Evolutionary conservation across 2,329 filamentous ascomycete species (phyloP).

Genomic region (Beauveria sp.): DNA sequence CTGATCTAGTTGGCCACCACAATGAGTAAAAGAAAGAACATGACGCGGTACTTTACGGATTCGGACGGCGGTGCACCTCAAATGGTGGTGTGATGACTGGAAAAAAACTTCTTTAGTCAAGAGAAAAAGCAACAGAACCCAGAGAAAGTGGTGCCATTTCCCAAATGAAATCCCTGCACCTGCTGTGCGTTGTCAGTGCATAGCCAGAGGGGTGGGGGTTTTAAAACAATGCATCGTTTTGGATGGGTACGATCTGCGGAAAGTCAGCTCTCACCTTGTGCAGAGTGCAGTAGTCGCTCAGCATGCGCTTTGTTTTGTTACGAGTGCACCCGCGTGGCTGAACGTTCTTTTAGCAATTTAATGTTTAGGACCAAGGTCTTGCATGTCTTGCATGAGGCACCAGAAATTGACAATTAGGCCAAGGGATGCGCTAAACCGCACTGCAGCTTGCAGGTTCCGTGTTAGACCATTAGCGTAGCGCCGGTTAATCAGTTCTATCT

Average conservation of each 20-base stretch:
- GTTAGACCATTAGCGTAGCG: not conserved
- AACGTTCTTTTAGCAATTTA: not conserved
- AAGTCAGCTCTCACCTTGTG: not conserved
- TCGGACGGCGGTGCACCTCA: not conserved
- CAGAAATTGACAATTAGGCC: not conserved
- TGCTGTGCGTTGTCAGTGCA: not conserved
- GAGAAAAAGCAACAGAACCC: not conserved
- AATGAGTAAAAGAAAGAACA: not conserved
- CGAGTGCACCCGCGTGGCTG: not conserved
- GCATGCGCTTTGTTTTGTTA: not conserved
- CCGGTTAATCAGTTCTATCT: not conserved
- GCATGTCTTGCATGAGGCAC: not conserved
- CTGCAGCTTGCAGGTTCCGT: not conserved
- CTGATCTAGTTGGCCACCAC: not conserved
- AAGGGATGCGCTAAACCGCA: not conserved
- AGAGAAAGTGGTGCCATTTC: not conserved
- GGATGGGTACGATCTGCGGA: not conserved
- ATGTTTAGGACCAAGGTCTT: not conserved
- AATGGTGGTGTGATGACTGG: not conserved
- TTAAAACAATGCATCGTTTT: slow-evolving; percentile 2
- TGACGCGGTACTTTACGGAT: not conserved
- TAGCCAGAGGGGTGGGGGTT: not conserved
- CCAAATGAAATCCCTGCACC: not conserved
- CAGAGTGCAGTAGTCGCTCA: not conserved
- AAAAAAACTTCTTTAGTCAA: not conserved